Percentiles rank a stretch among this genome's conserved stretches.
Conservation (phyloP, 2,329 filamentous ascomycete species). For the Diaporthe australafricana region DNA sequence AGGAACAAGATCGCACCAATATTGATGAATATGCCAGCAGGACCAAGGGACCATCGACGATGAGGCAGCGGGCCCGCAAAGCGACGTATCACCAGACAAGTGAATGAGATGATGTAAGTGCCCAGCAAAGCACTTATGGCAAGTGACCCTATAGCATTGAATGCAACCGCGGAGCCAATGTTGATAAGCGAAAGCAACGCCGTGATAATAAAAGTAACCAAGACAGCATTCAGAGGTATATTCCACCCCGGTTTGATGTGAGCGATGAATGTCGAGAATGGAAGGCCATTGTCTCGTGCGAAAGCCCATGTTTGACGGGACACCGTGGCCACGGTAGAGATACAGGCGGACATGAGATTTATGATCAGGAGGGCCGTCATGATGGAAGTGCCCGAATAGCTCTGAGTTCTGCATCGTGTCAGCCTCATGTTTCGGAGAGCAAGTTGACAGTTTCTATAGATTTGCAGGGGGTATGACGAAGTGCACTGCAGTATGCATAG, state of each 20-base stretch:
- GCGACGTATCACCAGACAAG: slow-evolving; percentile 57
- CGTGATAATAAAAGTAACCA: slow-evolving; percentile 16
- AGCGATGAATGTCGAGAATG: slow-evolving; percentile 52
- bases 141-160: slow-evolving; percentile 53
- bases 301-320: slow-evolving; percentile 70
- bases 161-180: slow-evolving; percentile 24
- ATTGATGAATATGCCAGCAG: slow-evolving; percentile 55
- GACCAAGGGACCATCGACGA: slow-evolving; percentile 56
- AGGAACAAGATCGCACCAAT: slow-evolving; percentile 56
- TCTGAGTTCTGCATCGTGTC: slow-evolving; percentile 48
- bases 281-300: slow-evolving; percentile 56
- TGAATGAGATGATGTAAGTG: slow-evolving; percentile 62
- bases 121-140: slow-evolving; percentile 61
- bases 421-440: not conserved
- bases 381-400: slow-evolving; percentile 58
- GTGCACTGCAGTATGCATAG: fast-evolving
- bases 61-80: slow-evolving; percentile 52
- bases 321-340: slow-evolving; percentile 67
- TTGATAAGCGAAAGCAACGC: slow-evolving; percentile 14
- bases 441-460: not conserved
- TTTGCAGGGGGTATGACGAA: not conserved
- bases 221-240: slow-evolving; percentile 25
- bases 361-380: slow-evolving; percentile 63
- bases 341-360: slow-evolving; percentile 59
- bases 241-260: slow-evolving; percentile 45